Evolutionary conservation across 768 basidiomycete species (phyloP).

Genomic region (Tylopilus balloui): DNA sequence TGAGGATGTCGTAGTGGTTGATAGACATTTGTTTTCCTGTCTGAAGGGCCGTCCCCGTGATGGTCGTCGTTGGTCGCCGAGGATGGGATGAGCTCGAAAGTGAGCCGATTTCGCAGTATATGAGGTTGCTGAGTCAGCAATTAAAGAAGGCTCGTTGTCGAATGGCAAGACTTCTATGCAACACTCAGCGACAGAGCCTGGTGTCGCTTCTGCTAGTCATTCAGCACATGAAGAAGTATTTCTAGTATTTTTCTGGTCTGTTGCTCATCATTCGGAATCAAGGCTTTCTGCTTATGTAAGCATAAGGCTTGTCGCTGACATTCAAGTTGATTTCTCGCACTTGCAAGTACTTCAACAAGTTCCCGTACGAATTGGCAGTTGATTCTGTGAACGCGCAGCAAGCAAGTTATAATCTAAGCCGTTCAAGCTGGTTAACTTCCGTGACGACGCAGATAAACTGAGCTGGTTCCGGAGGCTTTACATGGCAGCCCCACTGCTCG

Average conservation of each 20-base stretch:
- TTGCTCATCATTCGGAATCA: too few species aligned
- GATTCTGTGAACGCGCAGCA: background rate
- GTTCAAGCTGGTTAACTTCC: background rate
- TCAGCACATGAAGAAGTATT: too few species aligned
- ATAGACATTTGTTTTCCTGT: slow-evolving; percentile 6
- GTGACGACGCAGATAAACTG: background rate
- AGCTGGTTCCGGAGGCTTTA: background rate
- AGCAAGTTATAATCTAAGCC: slow-evolving; percentile 1
- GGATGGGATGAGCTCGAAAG: background rate
- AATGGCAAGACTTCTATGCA: too few species aligned
- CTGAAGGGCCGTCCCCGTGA: background rate
- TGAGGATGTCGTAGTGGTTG: slow-evolving; percentile 65
- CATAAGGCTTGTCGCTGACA: too few species aligned
- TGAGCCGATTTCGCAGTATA: background rate
- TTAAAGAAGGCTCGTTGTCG: background rate
- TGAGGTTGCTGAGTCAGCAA: slow-evolving; percentile 17
- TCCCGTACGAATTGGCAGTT: background rate
- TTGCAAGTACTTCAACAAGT: background rate
- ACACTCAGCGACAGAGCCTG: too few species aligned
- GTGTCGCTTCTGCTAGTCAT: too few species aligned
- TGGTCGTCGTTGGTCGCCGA: background rate
- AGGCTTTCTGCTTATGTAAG: background rate
- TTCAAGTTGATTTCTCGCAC: too few species aligned
- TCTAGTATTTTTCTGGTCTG: background rate
- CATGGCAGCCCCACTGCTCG: slow-evolving; percentile 39